Evolutionary conservation across 306 rosid species (phyloP), one percentile per base, ranked within the genome.

Genomic region (Abrus precatorius): DNA sequence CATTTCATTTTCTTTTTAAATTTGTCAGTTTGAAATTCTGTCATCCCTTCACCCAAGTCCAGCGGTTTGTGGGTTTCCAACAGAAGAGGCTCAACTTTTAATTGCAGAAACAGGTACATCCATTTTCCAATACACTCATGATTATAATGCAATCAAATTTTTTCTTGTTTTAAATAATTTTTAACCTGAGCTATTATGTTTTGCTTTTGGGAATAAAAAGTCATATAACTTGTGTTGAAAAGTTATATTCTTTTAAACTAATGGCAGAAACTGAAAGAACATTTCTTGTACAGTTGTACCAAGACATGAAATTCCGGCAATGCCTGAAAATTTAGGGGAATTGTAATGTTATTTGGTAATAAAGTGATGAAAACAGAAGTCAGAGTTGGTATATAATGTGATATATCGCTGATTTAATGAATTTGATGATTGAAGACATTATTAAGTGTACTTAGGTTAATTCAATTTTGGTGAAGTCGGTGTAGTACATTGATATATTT

Each of bases 61-160:
- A 48, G 99, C 98, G 20, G 98, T 95, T 67, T 95, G 99, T 84
- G 99, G 99, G 72, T 95, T 83, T 85, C 99, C 99, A 69, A 93
- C 92, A 43, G 93, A 95, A 75, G 99, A 91, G 83, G 99, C 99
- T 29, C 91, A 88, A 3, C 77, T 74, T 76, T 78, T 95, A 59
- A 95, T 95, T 79, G 94, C 97, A 14, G 90, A 93, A 85, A 88
- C 98, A 76, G 99, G 99, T 89, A 75, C 40, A 28, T 75, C n/a
- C 56, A 69, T 48, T 75, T 53, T 56, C 55, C 36, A 20, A 20
- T 10, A 6, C 74, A 40, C 13, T 66, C 20, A 38, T 32, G 7
- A 32, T 76, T 73, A 49, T 43, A 45, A 43, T 57, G 73, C 78
- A 12, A n/a, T 57, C 1, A 71, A 64, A 64, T 66, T 6, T 55